phyloP scores from a whole-genome alignment of 163 green algal species.

The Botryococcus braunii region DNA sequence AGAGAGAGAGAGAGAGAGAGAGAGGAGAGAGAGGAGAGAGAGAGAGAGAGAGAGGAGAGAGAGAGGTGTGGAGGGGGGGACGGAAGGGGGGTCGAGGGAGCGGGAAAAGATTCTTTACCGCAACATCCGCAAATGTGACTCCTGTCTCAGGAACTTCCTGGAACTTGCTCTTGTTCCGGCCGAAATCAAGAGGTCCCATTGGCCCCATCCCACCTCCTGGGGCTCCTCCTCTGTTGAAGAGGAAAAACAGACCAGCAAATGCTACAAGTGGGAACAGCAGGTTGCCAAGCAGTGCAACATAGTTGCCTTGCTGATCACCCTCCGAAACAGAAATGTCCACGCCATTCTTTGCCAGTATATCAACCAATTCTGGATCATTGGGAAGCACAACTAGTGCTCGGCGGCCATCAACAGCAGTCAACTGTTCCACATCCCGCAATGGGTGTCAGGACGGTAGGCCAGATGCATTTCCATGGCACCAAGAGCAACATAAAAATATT shows the following conservation, averaged over 20 bases:
- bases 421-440: too few species aligned
- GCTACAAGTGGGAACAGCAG: conserved; percentile 96
- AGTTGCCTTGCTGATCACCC: conserved; percentile 92
- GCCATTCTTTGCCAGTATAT: conserved; percentile 93
- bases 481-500: neutral
- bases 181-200: conserved; percentile 96
- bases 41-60: too few species aligned
- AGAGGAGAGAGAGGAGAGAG: too few species aligned
- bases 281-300: conserved; percentile 91
- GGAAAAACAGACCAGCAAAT: conserved; percentile 97
- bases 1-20: too few species aligned
- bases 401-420: conserved; percentile 52
- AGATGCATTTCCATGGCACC: neutral
- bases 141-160: conserved; percentile 96
- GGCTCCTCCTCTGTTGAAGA: conserved; percentile 62
- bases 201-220: conserved; percentile 39
- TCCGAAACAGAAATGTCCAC: conserved; percentile 97
- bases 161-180: conserved; percentile 95
- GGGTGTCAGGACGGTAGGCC: too few species aligned
- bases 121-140: conserved; percentile 84
- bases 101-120: too few species aligned
- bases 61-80: too few species aligned
- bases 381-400: conserved; percentile 89
- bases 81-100: too few species aligned
- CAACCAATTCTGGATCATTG: conserved; percentile 96